These are phyloP conservation scores for Leishmania turanica DNA, from an alignment of 208 protist species.

Conservation along the genomic window DNA sequence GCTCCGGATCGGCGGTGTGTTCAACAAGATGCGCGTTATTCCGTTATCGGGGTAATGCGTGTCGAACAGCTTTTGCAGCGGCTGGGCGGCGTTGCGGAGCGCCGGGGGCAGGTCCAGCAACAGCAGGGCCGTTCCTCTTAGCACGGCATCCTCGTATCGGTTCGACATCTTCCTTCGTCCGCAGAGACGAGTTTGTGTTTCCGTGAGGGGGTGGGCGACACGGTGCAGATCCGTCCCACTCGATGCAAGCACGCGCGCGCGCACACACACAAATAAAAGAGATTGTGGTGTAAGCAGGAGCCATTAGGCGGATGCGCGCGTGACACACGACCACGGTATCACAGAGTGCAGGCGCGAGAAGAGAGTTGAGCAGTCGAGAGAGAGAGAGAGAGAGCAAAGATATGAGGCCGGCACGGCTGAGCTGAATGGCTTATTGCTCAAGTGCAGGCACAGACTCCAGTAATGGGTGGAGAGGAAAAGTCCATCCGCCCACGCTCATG, in stretches of 20 bases:
- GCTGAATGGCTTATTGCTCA: background rate
- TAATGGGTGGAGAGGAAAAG: background rate
- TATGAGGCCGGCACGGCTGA: background rate
- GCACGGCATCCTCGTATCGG: conserved; percentile 45
- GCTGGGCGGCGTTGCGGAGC: conserved; percentile 10
- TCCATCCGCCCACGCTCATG: background rate
- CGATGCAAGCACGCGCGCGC: background rate
- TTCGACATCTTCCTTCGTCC: conserved; percentile 9
- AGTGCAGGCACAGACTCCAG: background rate
- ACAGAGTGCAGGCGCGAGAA: background rate
- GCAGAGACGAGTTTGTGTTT: background rate
- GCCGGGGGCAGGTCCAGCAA: conserved; percentile 37
- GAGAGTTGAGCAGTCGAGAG: background rate
- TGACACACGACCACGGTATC: background rate
- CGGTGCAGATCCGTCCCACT: background rate
- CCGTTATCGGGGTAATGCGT: conserved; percentile 28
- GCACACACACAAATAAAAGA: background rate
- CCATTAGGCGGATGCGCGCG: background rate
- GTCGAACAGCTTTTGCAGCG: conserved; percentile 31
- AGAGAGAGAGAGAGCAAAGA: background rate
- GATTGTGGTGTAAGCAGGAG: background rate
- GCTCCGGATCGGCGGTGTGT: conserved; percentile 16
- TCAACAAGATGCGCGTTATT: conserved; percentile 20
- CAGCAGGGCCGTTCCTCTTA: conserved; percentile 50
- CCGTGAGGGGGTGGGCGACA: background rate